These are phyloP conservation scores for Salvia sclarea DNA, from an alignment of 305 asterid species.

Conservation along the genomic window DNA sequence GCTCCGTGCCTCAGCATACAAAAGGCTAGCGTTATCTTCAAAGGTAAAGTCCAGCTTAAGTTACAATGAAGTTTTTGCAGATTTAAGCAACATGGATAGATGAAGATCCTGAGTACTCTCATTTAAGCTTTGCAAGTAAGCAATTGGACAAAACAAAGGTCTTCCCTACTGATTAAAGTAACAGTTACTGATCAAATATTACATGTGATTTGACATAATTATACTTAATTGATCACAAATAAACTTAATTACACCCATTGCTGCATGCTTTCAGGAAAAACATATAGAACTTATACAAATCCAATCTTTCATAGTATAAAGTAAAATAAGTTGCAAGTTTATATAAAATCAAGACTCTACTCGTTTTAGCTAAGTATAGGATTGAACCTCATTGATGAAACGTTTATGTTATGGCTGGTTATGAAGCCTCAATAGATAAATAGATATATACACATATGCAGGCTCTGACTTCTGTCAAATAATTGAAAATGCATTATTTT, in stretches of 20 bases:
- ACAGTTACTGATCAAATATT: not conserved
- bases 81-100: not conserved
- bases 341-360: conserved; percentile 1
- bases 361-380: conserved; percentile 4
- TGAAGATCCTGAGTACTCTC: not conserved
- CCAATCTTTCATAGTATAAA: conserved; percentile 4
- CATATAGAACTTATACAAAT: not conserved
- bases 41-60: not conserved
- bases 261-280: not conserved
- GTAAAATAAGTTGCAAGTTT: not conserved
- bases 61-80: not conserved
- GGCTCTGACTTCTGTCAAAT: not conserved
- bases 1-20: not conserved
- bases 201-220: not conserved
- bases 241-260: not conserved
- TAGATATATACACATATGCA: conserved; percentile 2
- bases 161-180: not conserved
- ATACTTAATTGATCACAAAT: not conserved
- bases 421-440: not conserved
- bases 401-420: not conserved
- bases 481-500: not conserved
- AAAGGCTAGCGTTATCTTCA: not conserved
- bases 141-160: not conserved
- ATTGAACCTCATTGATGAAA: conserved; percentile 7
- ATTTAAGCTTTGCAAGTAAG: not conserved